These are phyloP conservation scores for Silene coronaria DNA, from an alignment of 179 eudicot species.

Conservation along the genomic window DNA sequence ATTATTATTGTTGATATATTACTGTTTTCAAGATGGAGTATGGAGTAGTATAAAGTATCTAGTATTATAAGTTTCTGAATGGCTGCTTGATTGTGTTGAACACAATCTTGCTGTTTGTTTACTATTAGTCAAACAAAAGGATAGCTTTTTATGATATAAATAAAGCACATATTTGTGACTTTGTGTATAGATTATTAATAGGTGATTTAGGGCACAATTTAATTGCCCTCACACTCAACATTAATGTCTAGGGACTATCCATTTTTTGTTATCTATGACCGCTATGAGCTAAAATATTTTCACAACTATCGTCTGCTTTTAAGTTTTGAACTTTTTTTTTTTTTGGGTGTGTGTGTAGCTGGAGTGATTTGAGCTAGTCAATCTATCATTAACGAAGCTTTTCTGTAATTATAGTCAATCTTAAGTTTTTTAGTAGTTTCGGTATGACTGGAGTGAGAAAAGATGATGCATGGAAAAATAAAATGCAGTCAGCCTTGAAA, in stretches of 20 bases:
- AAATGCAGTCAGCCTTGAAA: too few species aligned
- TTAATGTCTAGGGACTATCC: not conserved
- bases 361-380: too few species aligned
- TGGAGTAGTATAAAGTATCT: not conserved
- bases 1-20: too few species aligned
- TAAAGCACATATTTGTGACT: not conserved
- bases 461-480: too few species aligned
- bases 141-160: not conserved
- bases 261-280: not conserved
- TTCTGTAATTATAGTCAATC: too few species aligned
- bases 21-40: not conserved
- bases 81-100: slow-evolving; percentile 6
- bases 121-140: not conserved
- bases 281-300: not conserved
- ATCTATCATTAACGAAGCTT: too few species aligned
- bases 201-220: not conserved
- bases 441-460: too few species aligned
- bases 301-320: too few species aligned
- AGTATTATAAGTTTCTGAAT: not conserved
- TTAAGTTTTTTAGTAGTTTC: too few species aligned
- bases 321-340: too few species aligned
- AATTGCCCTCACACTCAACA: not conserved
- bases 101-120: not conserved
- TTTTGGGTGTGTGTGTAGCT: too few species aligned
- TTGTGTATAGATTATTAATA: not conserved